Evolutionary conservation across 108 stramenopile genomes (phyloP).

Genomic region (Nitzschia inconspicua): DNA sequence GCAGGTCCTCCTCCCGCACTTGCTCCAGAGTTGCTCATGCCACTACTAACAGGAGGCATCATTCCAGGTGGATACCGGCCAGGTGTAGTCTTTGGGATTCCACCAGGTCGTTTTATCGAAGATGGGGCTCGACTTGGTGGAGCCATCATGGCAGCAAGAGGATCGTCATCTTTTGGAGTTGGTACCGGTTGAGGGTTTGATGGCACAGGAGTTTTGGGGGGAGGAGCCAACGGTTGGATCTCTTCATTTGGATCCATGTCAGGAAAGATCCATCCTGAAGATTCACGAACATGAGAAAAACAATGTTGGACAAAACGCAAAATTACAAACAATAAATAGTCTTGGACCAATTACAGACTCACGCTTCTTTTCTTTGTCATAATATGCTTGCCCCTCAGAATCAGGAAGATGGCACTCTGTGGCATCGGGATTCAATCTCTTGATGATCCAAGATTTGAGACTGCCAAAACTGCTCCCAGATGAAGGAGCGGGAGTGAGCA

Average conservation of each 20-base stretch:
- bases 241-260: slow-evolving; percentile 74
- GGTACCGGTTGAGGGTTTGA: slow-evolving; percentile 5
- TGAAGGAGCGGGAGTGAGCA: slow-evolving; percentile 15
- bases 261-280: slow-evolving; percentile 71
- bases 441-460: slow-evolving; percentile 41
- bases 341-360: neutral
- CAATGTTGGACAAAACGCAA: neutral
- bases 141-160: slow-evolving; percentile 90
- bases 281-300: neutral
- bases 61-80: slow-evolving; percentile 19
- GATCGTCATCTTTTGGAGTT: slow-evolving; percentile 45
- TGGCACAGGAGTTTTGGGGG: slow-evolving; percentile 55
- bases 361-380: slow-evolving; percentile 47
- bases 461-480: slow-evolving; percentile 15
- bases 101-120: slow-evolving; percentile 1
- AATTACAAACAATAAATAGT: neutral
- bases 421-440: slow-evolving; percentile 78
- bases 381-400: slow-evolving; percentile 78
- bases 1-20: neutral
- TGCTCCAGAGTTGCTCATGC: too few species aligned
- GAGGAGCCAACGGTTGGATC: slow-evolving; percentile 73
- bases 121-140: slow-evolving; percentile 53
- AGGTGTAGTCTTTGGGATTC: neutral
- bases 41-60: neutral
- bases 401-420: slow-evolving; percentile 53